Evolutionary conservation across 177 flowering plant genomes (phyloP), one percentile per base, ranked within the genome.

Genomic region (Vitis hybrid): DNA sequence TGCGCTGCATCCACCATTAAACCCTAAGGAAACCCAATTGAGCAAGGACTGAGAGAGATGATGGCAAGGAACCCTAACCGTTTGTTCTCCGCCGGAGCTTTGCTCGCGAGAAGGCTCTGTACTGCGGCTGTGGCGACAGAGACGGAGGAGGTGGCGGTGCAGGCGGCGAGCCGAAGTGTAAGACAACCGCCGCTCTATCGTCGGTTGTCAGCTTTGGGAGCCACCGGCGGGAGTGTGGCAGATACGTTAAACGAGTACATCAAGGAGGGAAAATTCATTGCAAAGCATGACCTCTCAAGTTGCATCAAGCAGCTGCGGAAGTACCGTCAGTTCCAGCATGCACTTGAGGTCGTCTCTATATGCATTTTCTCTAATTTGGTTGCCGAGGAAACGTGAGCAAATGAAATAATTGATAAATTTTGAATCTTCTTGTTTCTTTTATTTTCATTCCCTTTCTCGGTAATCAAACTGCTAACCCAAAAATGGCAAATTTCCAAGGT

Each of bases 261-360:
- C 2, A 65, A 74, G 74, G 87, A 86, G 68, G 87, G 90, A 0
- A 80, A 59, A 23, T 0, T 66, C 6, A 69, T 75, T 68, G 62
- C 40, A 51, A 86, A 83, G 48, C 8, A 50, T 14, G 79, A 78
- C 14, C 82, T 86, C 34, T 67, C 50, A 18, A 6, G 48, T 2
- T 84, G 84, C 74, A 15, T 84, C 69, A 83, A 66, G 60, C 79
- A 81, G 59, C 87, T 90, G 51, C 88, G 92, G 65, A 83, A 71
- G 78, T 82, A 65, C 74, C 54, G 70, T 40, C 62, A 73, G 9
- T 77, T 50, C 72, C 70, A 72, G 4, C 82, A 81, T 14, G 88
- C 89, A 26, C 84, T 86, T 3, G 85, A 90, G 84, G 94, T 90
- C 32, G 30, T 62, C 30, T 48, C 56, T 40, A 5, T 40, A 40